Percentiles rank a stretch among this genome's conserved stretches.
Evolutionary conservation across 257 asterid genomes (phyloP).

Genomic region (Solanum microdontum): DNA sequence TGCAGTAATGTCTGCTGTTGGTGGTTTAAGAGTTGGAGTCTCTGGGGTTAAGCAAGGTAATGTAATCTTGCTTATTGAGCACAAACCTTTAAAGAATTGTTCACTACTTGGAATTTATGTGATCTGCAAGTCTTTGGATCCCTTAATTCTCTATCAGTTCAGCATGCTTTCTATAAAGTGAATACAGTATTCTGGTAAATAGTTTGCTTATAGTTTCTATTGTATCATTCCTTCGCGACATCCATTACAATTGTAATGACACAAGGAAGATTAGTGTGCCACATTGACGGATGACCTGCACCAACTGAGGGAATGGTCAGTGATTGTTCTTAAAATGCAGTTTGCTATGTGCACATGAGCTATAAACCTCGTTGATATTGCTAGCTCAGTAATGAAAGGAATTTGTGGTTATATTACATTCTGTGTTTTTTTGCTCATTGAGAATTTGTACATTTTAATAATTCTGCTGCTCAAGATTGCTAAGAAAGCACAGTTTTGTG

Average conservation of each 20-base stretch:
- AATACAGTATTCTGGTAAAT: neutral
- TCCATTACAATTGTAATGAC: neutral
- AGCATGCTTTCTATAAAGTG: neutral
- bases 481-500: neutral
- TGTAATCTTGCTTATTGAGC: neutral
- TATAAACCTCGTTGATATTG: neutral
- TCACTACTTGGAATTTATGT: neutral
- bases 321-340: neutral
- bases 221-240: neutral
- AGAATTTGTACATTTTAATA: neutral
- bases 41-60: slow-evolving; percentile 66
- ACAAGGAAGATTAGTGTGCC: neutral
- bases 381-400: neutral
- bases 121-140: neutral
- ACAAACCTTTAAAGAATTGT: neutral
- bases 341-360: neutral
- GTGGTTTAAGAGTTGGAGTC: slow-evolving; percentile 86
- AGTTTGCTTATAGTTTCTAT: neutral
- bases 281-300: neutral
- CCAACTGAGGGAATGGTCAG: neutral
- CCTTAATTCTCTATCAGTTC: neutral
- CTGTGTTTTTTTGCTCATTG: neutral
- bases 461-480: neutral
- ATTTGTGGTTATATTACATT: neutral
- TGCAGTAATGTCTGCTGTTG: slow-evolving; percentile 96